These are phyloP conservation scores for Clavariopsis aquatica DNA, from an alignment of 495 filamentous ascomycete genomes.

Conservation along the genomic window DNA sequence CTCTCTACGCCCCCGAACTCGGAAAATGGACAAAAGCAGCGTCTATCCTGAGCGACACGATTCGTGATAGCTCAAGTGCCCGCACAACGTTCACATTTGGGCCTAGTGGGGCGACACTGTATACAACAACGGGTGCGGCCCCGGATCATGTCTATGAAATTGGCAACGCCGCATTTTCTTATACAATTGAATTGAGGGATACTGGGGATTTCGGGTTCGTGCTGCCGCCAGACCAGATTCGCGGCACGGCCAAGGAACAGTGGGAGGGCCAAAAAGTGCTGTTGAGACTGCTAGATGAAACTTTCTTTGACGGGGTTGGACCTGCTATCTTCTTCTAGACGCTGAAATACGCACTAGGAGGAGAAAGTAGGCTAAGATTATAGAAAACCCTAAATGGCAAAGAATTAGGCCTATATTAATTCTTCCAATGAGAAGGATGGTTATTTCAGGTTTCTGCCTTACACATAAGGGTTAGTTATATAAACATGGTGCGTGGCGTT, in stretches of 20 bases:
- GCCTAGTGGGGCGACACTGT: conserved; percentile 58
- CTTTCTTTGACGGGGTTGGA: conserved; percentile 22
- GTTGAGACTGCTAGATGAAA: conserved; percentile 14
- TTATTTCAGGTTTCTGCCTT: too few relatives aligned
- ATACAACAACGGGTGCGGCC: conserved; percentile 55
- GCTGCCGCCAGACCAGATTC: conserved; percentile 57
- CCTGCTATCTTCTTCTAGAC: conserved; percentile 15
- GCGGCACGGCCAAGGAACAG: conserved; percentile 52
- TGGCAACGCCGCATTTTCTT: conserved; percentile 54
- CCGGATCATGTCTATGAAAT: conserved; percentile 58
- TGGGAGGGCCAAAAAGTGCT: conserved; percentile 53
- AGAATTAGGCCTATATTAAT: too few relatives aligned
- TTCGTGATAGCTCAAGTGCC: conserved; percentile 32
- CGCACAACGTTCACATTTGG: conserved; percentile 49
- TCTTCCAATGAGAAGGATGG: too few relatives aligned
- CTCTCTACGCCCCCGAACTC: conserved; percentile 44
- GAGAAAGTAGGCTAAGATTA: too few relatives aligned
- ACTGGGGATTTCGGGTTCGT: conserved; percentile 56
- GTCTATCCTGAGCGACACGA: conserved; percentile 1
- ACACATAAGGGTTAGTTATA: too few relatives aligned
- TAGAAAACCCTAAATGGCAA: too few relatives aligned
- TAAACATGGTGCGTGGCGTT: too few relatives aligned
- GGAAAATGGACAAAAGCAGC: conserved; percentile 22
- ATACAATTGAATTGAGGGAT: conserved; percentile 57
- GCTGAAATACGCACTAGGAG: too few relatives aligned